These are phyloP conservation scores for Raphanus raphanistrum DNA, from an alignment of 345 rosid genomes.

Conservation along the genomic window DNA sequence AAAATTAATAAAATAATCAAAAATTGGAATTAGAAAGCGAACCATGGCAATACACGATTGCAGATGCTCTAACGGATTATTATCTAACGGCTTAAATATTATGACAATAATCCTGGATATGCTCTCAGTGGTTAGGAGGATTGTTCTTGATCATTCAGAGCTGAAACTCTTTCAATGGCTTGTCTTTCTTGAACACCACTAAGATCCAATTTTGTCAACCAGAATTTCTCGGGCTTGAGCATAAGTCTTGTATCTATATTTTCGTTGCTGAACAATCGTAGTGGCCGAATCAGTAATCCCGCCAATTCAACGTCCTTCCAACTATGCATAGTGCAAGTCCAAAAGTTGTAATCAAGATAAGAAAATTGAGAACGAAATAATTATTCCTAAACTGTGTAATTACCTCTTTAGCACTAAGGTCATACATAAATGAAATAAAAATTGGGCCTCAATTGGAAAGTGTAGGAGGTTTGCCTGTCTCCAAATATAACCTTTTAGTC, in stretches of 20 bases:
- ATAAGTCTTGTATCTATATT: slow-evolving; percentile 45
- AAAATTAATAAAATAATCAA: too few relatives aligned
- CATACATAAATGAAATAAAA: slow-evolving; percentile 39
- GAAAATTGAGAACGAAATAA: neutral
- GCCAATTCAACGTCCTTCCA: slow-evolving; percentile 53
- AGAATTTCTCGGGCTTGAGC: slow-evolving; percentile 41
- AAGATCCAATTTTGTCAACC: slow-evolving; percentile 46
- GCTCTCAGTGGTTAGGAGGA: slow-evolving; percentile 46
- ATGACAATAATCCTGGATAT: slow-evolving; percentile 54
- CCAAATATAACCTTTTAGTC: slow-evolving; percentile 44
- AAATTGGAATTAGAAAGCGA: too few relatives aligned
- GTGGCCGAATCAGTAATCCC: slow-evolving; percentile 42
- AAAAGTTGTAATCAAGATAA: slow-evolving; percentile 1
- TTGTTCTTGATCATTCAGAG: slow-evolving; percentile 49
- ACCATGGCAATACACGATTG: too few relatives aligned
- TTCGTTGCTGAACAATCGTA: slow-evolving; percentile 38
- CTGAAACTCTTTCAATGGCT: slow-evolving; percentile 19
- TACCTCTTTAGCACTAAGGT: slow-evolving; percentile 57
- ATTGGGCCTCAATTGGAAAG: slow-evolving; percentile 43
- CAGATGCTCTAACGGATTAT: neutral
- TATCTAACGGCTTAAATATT: slow-evolving; percentile 44
- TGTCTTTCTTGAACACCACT: slow-evolving; percentile 44
- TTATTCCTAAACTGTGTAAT: neutral
- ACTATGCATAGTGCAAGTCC: neutral
- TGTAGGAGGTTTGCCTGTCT: slow-evolving; percentile 50